Conservation (phyloP, 2,329 filamentous ascomycete species). For the Daldinia sp. region DNA sequence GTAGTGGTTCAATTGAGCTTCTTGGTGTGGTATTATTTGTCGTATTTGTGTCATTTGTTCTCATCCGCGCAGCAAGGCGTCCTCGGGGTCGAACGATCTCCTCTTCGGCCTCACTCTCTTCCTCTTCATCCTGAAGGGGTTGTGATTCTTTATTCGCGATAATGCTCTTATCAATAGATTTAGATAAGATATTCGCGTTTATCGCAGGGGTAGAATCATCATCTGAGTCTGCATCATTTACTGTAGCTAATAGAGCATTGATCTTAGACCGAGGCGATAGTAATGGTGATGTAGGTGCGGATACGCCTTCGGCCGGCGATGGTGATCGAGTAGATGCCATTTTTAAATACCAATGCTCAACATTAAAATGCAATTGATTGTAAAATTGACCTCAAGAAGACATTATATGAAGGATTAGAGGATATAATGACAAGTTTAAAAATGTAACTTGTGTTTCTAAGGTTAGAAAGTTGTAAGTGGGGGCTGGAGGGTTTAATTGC, state of each 20-base stretch:
- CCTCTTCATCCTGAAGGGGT: constrained; percentile 46
- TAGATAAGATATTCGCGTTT: constrained; percentile 46
- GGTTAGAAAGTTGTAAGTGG: constrained; percentile 23
- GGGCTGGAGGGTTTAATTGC: constrained; percentile 25
- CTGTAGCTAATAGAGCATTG: constrained; percentile 63
- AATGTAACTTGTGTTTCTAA: constrained; percentile 29
- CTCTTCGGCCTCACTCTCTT: constrained; percentile 57
- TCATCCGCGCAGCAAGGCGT: constrained; percentile 53
- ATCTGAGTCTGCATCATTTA: constrained; percentile 63
- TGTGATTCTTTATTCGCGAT: constrained; percentile 28
- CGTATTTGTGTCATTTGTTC: constrained; percentile 38
- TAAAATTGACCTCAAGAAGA: constrained; percentile 34
- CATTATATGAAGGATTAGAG: constrained; percentile 37
- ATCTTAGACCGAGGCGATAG: constrained; percentile 68
- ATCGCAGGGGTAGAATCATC: constrained; percentile 52
- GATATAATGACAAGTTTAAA: constrained; percentile 24
- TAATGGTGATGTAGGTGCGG: constrained; percentile 58
- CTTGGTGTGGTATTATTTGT: constrained; percentile 14
- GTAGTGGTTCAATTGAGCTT: constrained; percentile 12
- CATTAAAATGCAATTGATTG: constrained; percentile 26
- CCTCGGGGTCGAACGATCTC: constrained; percentile 57
- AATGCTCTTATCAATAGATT: constrained; percentile 41
- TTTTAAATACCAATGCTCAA: constrained; percentile 40
- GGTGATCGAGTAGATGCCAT: constrained; percentile 65
- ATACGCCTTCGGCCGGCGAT: constrained; percentile 59